Conservation (phyloP, 345 rosid species). For the Pugionium dolabratum region DNA sequence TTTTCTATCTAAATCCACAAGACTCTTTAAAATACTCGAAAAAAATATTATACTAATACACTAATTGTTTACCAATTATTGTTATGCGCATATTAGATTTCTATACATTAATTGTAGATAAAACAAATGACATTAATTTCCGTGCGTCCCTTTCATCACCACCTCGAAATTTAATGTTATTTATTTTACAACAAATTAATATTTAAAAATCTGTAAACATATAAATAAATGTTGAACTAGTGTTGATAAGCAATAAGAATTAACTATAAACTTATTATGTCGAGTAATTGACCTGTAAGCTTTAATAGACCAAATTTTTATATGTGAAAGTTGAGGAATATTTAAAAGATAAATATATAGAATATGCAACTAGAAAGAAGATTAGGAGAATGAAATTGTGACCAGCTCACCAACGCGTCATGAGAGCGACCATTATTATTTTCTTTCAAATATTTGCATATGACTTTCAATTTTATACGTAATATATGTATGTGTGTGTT, state of each 20-base stretch:
- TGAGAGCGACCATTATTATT: slow-evolving; percentile 34
- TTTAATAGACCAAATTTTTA: neutral
- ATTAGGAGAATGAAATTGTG: slow-evolving; percentile 36
- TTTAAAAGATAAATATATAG: slow-evolving; percentile 9
- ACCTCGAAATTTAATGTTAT: slow-evolving; percentile 14
- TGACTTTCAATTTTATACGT: no score
- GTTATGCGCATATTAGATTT: no score
- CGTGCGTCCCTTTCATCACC: slow-evolving; percentile 15
- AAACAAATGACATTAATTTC: neutral
- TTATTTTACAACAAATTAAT: no score
- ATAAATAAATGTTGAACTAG: neutral
- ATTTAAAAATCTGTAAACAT: no score
- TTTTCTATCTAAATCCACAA: neutral
- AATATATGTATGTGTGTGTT: no score
- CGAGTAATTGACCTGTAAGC: neutral
- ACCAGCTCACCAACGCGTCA: slow-evolving; percentile 47
- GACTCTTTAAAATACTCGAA: neutral
- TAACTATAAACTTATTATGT: neutral
- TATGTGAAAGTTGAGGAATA: slow-evolving; percentile 3
- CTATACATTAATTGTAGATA: no score
- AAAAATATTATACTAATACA: no score
- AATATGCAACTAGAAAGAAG: slow-evolving; percentile 36
- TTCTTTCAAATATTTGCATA: neutral
- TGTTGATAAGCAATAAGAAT: slow-evolving; percentile 5
- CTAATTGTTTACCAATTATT: no score